These are phyloP conservation scores for Penicillium freii DNA, from an alignment of 2,329 filamentous ascomycete genomes.

Conservation along the genomic window DNA sequence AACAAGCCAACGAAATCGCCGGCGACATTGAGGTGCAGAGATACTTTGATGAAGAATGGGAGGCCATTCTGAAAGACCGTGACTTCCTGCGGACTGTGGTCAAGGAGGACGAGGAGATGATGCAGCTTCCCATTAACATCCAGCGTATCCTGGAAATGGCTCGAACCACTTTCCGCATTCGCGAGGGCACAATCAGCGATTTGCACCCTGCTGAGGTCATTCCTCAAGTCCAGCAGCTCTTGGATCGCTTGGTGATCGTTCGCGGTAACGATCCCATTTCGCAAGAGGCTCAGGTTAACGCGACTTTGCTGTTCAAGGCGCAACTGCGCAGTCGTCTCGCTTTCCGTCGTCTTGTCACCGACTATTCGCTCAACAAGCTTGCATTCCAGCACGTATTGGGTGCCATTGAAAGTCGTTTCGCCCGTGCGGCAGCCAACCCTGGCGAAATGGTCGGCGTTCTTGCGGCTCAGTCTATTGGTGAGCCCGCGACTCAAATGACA, in stretches of 20 bases:
- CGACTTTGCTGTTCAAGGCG: constrained; percentile 89
- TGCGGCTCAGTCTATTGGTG: constrained; percentile 96
- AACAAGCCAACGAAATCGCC: constrained; percentile 80
- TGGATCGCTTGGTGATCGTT: constrained; percentile 78
- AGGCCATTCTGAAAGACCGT: constrained; percentile 72
- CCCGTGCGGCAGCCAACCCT: constrained; percentile 78
- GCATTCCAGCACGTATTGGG: constrained; percentile 91
- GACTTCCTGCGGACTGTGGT: constrained; percentile 69
- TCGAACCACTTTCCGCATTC: constrained; percentile 86
- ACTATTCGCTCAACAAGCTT: constrained; percentile 82
- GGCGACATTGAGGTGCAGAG: constrained; percentile 86
- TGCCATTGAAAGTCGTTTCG: constrained; percentile 85
- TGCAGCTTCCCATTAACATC: constrained; percentile 91
- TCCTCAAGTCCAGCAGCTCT: constrained; percentile 69
- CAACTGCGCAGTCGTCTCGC: constrained; percentile 84
- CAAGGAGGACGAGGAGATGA: constrained; percentile 75
- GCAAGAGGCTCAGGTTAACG: constrained; percentile 78
- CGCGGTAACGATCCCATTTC: constrained; percentile 82
- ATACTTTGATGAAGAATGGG: constrained; percentile 84
- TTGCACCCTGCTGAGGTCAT: constrained; percentile 86
- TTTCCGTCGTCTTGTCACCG: constrained; percentile 86
- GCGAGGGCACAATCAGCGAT: constrained; percentile 80
- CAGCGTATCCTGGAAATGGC: constrained; percentile 87
- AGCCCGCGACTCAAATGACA: constrained; percentile 98
- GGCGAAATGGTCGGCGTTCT: constrained; percentile 99